These are phyloP conservation scores for Syzygium syzygioides DNA, from an alignment of 441 rosid species.

Conservation along the genomic window DNA sequence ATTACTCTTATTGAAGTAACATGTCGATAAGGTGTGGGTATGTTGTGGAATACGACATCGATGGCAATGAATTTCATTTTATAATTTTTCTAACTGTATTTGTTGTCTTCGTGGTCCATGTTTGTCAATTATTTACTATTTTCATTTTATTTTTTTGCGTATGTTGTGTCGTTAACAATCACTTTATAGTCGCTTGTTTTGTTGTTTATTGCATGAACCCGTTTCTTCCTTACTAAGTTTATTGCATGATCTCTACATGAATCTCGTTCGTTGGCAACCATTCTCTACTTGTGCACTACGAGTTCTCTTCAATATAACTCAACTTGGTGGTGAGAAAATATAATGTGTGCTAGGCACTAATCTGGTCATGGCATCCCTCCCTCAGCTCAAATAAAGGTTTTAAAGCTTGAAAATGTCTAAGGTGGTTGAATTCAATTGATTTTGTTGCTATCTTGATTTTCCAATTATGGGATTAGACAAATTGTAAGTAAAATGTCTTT, in stretches of 20 bases:
- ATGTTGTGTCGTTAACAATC: background rate
- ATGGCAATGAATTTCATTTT: background rate
- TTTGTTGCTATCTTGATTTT: background rate
- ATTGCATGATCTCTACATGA: background rate
- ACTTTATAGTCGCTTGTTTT: background rate
- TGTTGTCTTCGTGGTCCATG: background rate
- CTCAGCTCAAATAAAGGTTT: background rate
- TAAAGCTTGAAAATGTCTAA: background rate
- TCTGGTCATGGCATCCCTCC: background rate
- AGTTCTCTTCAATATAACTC: background rate
- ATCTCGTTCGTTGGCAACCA: background rate
- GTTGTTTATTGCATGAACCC: background rate
- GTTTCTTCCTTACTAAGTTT: background rate
- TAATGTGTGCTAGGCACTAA: background rate
- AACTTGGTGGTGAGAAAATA: background rate
- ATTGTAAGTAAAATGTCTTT: background rate
- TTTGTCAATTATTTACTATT: background rate
- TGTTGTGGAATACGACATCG: background rate
- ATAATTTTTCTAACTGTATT: background rate
- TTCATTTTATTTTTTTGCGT: background rate
- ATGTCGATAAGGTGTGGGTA: background rate
- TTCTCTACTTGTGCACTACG: fast-evolving
- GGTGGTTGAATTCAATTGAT: background rate
- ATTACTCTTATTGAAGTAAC: background rate
- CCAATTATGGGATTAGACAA: background rate